Conservation (phyloP, 1,139 yeast genomes). For the Yamadazyma blattariae region DNA sequence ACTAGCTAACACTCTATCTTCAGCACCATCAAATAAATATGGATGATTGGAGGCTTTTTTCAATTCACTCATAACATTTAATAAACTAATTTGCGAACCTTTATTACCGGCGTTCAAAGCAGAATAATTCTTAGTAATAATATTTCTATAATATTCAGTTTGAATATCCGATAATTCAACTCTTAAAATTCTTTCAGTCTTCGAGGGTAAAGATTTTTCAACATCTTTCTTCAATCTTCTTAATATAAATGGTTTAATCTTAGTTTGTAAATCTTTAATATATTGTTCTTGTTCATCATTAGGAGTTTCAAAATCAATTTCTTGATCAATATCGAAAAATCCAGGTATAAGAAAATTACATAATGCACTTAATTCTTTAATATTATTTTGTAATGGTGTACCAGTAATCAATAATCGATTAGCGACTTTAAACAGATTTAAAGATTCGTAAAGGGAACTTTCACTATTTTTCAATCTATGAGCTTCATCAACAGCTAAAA, state of each 20-base stretch:
- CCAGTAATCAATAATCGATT: constrained; percentile 93
- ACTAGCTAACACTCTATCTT: constrained; percentile 70
- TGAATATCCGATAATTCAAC: constrained; percentile 95
- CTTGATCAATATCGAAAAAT: constrained; percentile 81
- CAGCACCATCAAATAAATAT: constrained; percentile 90
- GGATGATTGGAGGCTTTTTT: constrained; percentile 98
- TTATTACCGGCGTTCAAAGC: constrained; percentile 84
- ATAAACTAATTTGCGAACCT: constrained; percentile 75
- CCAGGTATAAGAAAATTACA: constrained; percentile 98
- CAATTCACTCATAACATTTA: constrained; percentile 92
- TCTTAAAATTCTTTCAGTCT: constrained; percentile 89
- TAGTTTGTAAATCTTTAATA: constrained; percentile 78
- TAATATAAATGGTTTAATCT: constrained; percentile 86
- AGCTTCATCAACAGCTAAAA: constrained; percentile 97
- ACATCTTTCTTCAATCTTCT: constrained; percentile 96
- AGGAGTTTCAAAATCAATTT: constrained; percentile 89
- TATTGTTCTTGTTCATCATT: constrained; percentile 84
- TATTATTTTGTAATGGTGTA: constrained; percentile 94
- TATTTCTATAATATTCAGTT: constrained; percentile 91
- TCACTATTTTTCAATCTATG: constrained; percentile 95
- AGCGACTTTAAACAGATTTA: constrained; percentile 75
- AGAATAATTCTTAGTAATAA: constrained; percentile 83
- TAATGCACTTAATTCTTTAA: constrained; percentile 91
- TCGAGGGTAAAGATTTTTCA: constrained; percentile 92
- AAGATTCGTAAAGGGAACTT: constrained; percentile 85